Conservation (phyloP, 139 green algal genomes). For the Auxenochlorella protothecoides region DNA sequence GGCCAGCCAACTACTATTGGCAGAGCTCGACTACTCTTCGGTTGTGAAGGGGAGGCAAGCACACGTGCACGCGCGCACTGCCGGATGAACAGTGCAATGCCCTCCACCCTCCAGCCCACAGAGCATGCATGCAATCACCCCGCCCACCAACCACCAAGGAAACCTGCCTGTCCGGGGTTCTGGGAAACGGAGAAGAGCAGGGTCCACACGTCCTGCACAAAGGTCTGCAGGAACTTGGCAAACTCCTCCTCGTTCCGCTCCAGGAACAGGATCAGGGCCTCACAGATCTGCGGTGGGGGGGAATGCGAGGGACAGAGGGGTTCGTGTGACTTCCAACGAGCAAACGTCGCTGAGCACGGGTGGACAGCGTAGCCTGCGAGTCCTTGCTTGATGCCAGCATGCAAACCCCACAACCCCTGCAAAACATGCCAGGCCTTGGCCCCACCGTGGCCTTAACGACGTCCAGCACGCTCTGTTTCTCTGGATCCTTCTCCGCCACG, state of each 20-base stretch:
- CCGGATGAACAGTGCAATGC: no score
- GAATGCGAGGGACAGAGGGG: background rate
- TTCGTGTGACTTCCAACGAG: no score
- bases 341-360: no score
- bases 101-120: background rate
- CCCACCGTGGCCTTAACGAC: slow-evolving; percentile 63
- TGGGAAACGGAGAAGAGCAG: slow-evolving; percentile 65
- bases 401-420: no score
- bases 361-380: no score
- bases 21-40: no score
- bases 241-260: slow-evolving; percentile 97
- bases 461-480: slow-evolving; percentile 53
- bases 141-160: background rate
- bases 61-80: no score
- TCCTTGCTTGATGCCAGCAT: no score
- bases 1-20: no score
- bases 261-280: slow-evolving; percentile 74
- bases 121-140: background rate
- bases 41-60: no score
- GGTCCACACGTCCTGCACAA: slow-evolving; percentile 76
- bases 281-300: slow-evolving; percentile 9
- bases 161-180: slow-evolving; percentile 22
- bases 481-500: slow-evolving; percentile 48
- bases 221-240: slow-evolving; percentile 67
- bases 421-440: slow-evolving; percentile 1